Conservation (phyloP, 2,329 filamentous ascomycete genomes). For the Hirsutella rhossiliensis region DNA sequence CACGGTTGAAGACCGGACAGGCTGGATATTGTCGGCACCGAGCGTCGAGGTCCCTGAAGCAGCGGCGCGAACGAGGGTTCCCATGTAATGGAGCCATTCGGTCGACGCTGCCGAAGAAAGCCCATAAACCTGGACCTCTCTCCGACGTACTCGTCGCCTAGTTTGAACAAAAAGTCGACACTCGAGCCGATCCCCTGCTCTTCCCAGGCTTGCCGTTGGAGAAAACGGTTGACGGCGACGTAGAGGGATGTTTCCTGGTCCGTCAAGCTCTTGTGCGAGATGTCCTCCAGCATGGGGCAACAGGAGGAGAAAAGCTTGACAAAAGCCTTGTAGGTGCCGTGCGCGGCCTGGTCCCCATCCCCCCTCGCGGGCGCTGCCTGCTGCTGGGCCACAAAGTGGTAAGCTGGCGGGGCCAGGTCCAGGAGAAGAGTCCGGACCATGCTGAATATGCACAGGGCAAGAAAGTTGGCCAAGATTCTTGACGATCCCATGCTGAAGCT, state of each 20-base stretch:
- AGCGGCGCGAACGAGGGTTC: slow-evolving; percentile 6
- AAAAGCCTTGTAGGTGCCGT: slow-evolving; percentile 25
- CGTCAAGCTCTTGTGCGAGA: slow-evolving; percentile 25
- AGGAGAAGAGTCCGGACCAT: slow-evolving; percentile 38
- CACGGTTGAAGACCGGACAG: slow-evolving; percentile 3
- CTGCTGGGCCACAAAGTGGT: background rate
- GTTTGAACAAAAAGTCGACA: slow-evolving; percentile 35
- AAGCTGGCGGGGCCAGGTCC: slow-evolving; percentile 21
- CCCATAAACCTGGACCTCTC: slow-evolving; percentile 21
- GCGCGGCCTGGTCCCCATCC: slow-evolving; percentile 1
- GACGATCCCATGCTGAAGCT: slow-evolving; percentile 20
- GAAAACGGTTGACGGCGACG: slow-evolving; percentile 28
- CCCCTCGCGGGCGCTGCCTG: background rate
- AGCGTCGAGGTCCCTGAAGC: slow-evolving; percentile 2
- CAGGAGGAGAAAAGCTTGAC: slow-evolving; percentile 35
- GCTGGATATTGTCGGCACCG: slow-evolving; percentile 2
- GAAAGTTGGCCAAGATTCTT: slow-evolving; percentile 38
- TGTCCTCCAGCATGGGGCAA: slow-evolving; percentile 32
- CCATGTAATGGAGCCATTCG: background rate
- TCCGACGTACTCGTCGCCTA: slow-evolving; percentile 29
- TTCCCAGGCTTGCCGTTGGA: slow-evolving; percentile 34
- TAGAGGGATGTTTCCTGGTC: slow-evolving; percentile 30
- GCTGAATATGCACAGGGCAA: slow-evolving; percentile 48
- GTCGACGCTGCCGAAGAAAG: slow-evolving; percentile 15
- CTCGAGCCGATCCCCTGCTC: slow-evolving; percentile 32